phyloP scores from a whole-genome alignment of 2,329 filamentous ascomycete species.

The Nemania serpens region DNA sequence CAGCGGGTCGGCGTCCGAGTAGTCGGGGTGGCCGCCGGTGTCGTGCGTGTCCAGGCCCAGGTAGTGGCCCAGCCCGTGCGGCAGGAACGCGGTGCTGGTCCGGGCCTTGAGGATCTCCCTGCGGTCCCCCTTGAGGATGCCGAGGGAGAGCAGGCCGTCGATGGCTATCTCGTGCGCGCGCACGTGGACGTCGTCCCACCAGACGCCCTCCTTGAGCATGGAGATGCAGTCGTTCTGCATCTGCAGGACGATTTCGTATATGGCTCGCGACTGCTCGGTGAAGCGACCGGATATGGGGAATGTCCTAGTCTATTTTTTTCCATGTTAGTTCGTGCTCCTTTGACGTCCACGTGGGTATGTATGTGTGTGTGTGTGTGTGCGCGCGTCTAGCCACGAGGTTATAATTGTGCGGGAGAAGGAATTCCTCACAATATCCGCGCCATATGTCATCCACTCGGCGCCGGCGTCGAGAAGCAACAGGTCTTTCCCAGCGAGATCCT shows the following conservation, averaged over 20 bases:
- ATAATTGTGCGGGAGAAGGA: neutral
- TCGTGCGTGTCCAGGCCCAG: conserved; percentile 94
- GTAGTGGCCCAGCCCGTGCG: conserved; percentile 89
- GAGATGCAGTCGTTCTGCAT: conserved; percentile 85
- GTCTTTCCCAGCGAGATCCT: conserved; percentile 70
- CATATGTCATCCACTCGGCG: conserved; percentile 74
- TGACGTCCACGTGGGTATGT: too few species aligned
- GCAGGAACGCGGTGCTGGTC: conserved; percentile 89
- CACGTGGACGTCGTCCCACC: conserved; percentile 82
- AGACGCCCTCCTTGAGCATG: conserved; percentile 72
- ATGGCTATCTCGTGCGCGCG: conserved; percentile 83
- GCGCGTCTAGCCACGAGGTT: too few species aligned
- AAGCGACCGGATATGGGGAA: conserved; percentile 81
- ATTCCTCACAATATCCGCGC: conserved; percentile 63
- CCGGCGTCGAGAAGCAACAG: conserved; percentile 86
- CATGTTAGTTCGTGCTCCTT: neutral
- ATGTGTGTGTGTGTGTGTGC: too few species aligned
- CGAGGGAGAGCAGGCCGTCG: conserved; percentile 74
- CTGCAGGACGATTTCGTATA: conserved; percentile 81
- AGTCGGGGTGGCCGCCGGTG: conserved; percentile 77
- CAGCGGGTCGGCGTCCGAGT: conserved; percentile 77
- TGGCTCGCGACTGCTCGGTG: conserved; percentile 69
- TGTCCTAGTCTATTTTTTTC: conserved; percentile 70
- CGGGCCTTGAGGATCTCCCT: conserved; percentile 77
- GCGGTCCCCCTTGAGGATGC: conserved; percentile 70